A percentile compares a stretch with the other conserved stretches of the same genome.
These are phyloP conservation scores for Mucor racemosus DNA, from an alignment of 371 early-diverging fungal genomes.

Conservation along the genomic window DNA sequence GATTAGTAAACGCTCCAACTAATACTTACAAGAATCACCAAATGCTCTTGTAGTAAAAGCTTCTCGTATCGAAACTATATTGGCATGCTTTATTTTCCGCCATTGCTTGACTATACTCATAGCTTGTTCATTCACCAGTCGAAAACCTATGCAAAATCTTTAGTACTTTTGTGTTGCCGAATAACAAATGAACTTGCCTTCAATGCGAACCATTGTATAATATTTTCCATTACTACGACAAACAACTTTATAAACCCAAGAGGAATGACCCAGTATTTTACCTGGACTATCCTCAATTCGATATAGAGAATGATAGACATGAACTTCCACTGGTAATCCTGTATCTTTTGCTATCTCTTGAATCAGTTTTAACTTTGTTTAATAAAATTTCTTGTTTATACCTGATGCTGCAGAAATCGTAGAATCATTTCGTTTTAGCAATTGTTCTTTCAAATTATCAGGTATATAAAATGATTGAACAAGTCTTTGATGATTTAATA, in stretches of 20 bases:
- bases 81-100: conserved; percentile 79
- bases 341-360: conserved; percentile 50
- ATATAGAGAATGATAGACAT: conserved; percentile 77
- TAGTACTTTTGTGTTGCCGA: no score
- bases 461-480: conserved; percentile 84
- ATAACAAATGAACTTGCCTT: conserved; percentile 46
- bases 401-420: conserved; percentile 41
- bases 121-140: conserved; percentile 74
- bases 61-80: conserved; percentile 81
- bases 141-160: conserved; percentile 52
- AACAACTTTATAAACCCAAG: conserved; percentile 78
- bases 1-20: not conserved
- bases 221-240: conserved; percentile 78
- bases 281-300: conserved; percentile 67
- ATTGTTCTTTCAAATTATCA: conserved; percentile 78
- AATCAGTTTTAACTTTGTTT: not conserved
- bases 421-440: conserved; percentile 73
- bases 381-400: not conserved
- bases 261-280: conserved; percentile 69
- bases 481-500: conserved; percentile 75
- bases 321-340: conserved; percentile 73
- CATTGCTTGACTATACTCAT: conserved; percentile 82
- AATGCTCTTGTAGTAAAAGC: conserved; percentile 93
- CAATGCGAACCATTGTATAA: conserved; percentile 79
- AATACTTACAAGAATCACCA: conserved; percentile 80